phyloP scores from a whole-genome alignment of 169 alveolate species.

The Eimeria acervulina region DNA sequence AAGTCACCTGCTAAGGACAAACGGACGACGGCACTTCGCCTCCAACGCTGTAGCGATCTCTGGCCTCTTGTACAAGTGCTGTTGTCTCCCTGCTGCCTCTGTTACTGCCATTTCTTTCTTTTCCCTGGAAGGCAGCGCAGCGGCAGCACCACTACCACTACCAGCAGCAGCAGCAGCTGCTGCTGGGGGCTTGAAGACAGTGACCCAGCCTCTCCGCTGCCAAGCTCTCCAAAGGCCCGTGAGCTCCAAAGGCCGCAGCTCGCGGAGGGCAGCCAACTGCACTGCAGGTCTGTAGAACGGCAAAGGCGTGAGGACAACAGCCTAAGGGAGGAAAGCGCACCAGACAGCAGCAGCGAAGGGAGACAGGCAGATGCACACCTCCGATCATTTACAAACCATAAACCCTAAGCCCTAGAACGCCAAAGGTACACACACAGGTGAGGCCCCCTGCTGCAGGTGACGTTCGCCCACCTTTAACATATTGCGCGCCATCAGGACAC shows the following conservation, averaged over 20 bases:
- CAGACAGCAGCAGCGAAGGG: not conserved
- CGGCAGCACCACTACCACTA: not conserved
- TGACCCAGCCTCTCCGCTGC: conserved; percentile 70
- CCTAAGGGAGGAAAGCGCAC: not conserved
- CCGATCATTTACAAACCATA: too few relatives aligned
- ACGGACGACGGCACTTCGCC: conserved; percentile 57
- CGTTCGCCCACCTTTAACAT: conserved; percentile 51
- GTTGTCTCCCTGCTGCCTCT: conserved; percentile 9
- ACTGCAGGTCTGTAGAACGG: conserved; percentile 46
- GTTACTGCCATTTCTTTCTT: not conserved
- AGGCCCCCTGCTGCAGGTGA: not conserved
- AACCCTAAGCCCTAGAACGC: too few relatives aligned
- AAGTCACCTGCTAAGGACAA: conserved; percentile 58
- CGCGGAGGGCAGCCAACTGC: conserved; percentile 42
- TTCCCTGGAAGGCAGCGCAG: not conserved
- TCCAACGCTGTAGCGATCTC: conserved; percentile 57
- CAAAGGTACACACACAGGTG: too few relatives aligned
- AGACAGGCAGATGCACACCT: not conserved
- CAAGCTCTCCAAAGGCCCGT: conserved; percentile 54
- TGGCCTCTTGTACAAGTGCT: conserved; percentile 16
- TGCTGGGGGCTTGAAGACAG: conserved; percentile 47
- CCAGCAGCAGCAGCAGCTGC: conserved; percentile 31
- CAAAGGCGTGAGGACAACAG: conserved; percentile 48
- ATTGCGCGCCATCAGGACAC: conserved; percentile 73
- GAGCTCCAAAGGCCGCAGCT: conserved; percentile 51